Base-by-base conservation (phyloP, 176 grass and related monocot species). In the Raddia distichophylla region DNA sequence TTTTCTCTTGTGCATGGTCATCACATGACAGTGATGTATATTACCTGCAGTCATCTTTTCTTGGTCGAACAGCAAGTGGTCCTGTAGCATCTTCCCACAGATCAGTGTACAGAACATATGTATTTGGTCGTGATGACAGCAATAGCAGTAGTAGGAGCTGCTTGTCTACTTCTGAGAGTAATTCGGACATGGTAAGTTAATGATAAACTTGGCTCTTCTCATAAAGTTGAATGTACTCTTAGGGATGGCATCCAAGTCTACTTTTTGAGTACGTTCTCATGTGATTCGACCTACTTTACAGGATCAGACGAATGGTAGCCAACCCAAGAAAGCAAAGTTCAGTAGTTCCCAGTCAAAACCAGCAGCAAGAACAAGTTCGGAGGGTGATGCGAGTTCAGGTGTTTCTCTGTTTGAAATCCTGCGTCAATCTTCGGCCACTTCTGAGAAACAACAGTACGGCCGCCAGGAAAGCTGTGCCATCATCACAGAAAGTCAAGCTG, bases 111-210 rank as follows among this genome's bases (percentile, higher is more conserved):
- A 85, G 73, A 61, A 69, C 82, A 44, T 98, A 89, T 85, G 90
- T 98, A 66, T 98, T 98, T 84, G 90, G 92, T 7, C 88, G 86
- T 60, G 95, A 95, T 50, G 95, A 95, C 47, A 98, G 90, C 74
- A 94, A 91, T 70, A 91, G 88, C 62, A 87, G 86, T 73, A 94
- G 86, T 55, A 85, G 67, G 82, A 94, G 88, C 60, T 80, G 88
- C 60, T 73, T 94, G 59, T 64, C 88, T 48, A 17, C 81, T 67
- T 87, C 86, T 2, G 89, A 89, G 60, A 85, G 81, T 57, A 73
- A 60, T 61, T 74, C 90, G 73, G 86, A 93, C 32, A 64, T 75
- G 78, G 90, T 92, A 85, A 73, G 58, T 82, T 44, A 19, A 62
- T 69, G 34, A 11, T 10, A 53, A 22, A 12, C 19, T 5, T 43